Evolutionary conservation across 108 stramenopile genomes (phyloP), one percentile per base, ranked within the genome.

Genomic region (Pseudonitzschia multistriata): DNA sequence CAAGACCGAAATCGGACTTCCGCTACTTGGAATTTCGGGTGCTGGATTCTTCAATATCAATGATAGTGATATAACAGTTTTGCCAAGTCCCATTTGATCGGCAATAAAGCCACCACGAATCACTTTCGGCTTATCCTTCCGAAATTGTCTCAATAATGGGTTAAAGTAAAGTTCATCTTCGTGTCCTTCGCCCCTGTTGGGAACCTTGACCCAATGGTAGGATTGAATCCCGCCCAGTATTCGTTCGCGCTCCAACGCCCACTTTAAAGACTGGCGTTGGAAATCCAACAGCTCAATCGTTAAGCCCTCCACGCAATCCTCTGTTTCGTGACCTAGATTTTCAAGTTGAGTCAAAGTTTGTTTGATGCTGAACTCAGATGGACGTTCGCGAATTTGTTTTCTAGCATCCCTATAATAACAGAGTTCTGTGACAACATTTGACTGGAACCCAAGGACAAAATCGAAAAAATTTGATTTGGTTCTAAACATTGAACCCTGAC

Each of bases 21-120:
- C 80, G 5, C 70, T 71, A 1, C 24, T 3, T 0, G 83, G 83
- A 19, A 72, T 15, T 17, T 33, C 49, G 0, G 84, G 84, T 10
- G 84, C 84, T 10, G 81, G 81, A 62, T 85, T 79, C 36, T 67
- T 49, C 42, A 85, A 54, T n/a, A 82, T 70, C 8, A 82, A 39
- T 5, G 79, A 55, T 17, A 81, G 66, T 3, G 78, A 76, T 29
- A 85, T 79, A 14, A 85, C 72, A 14, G 84, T 85, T 62, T 83
- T 78, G 15, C 56, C 56, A 29, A 74, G 22, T 40, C 81, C 78
- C 80, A 84, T 80, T 47, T 85, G 68, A 45, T 75, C 81, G 5
- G 72, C 75, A 33, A 85, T 76, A 0, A 85, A 61, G 13, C 84
- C 84, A 22, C 84, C 84, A 11, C 76, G 68, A 22, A 72, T 72